Evolutionary conservation across 2,329 filamentous ascomycete species (phyloP), one percentile per base, ranked within the genome.

Genomic region (Bertia moriformis): DNA sequence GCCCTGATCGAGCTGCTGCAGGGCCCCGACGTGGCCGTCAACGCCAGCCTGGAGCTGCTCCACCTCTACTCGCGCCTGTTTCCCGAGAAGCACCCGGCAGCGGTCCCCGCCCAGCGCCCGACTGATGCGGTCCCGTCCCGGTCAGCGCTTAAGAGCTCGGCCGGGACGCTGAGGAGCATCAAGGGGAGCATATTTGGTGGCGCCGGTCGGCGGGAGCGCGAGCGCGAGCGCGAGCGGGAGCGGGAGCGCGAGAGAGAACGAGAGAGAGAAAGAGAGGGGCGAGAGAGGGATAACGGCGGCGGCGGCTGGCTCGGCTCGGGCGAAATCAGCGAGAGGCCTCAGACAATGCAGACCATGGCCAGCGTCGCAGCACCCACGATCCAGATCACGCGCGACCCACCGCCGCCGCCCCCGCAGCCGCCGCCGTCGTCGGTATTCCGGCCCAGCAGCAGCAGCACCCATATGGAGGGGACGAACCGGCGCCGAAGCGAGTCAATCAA

Each of bases 31-130:
- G 74, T 80, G 41, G 89, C 91, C 14, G 84, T 96, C 38, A 94
- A 94, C 52, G 79, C 83, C 43, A 88, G 83, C 52, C 77, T 85
- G 46, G 87, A 95, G 56, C 66, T 98, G 29, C 63, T 98, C 15
- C 76, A 76, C 14, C 65, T 96, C 1, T 98, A 91, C 52, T 73
- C 78, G 3, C 71, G 83, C 44, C 65, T 98, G 0, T 96, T 94
- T 54, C n/a, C 81, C 81, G 4, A 59, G 52, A 19, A 45, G 62
- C 10, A n/a, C 56, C 62, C n/a, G 47, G 58, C 3, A n/a, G 71
- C 76, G 38, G 60, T 73, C 7, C 60, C 66, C 45, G 58, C 45
- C 29, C 51, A 53, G 48, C 62, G 51, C 43, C 55, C 46, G 45
- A 27, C 22, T n/a, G 22, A 27, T 7, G 50, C 65, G 15, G 63